Evolutionary conservation across 1,284 basidiomycete species (phyloP).

Genomic region (Sporisorium reilianum): DNA sequence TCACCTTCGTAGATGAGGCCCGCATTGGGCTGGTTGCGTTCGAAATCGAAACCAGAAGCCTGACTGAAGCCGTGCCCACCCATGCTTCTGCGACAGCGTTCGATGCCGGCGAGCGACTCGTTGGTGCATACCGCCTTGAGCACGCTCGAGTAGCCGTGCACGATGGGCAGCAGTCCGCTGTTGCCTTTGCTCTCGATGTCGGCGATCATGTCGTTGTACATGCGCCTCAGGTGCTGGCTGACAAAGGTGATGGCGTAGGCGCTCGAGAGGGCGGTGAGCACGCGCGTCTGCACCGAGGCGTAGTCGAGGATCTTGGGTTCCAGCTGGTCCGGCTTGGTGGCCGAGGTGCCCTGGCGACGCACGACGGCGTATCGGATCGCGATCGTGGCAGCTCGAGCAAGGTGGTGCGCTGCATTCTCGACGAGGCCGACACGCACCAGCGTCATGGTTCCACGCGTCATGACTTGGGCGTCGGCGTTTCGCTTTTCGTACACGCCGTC

Average conservation of each 20-base stretch:
- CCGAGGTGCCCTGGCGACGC: slow-evolving; percentile 53
- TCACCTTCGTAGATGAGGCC: slow-evolving; percentile 61
- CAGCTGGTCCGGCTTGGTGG: slow-evolving; percentile 27
- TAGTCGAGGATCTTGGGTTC: slow-evolving; percentile 62
- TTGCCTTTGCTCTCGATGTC: slow-evolving; percentile 39
- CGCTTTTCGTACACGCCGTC: slow-evolving; percentile 51
- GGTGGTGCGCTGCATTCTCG: slow-evolving; percentile 60
- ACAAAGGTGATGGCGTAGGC: slow-evolving; percentile 56
- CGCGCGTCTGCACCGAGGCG: slow-evolving; percentile 50
- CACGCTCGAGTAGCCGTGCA: slow-evolving; percentile 59
- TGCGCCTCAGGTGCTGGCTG: slow-evolving; percentile 42
- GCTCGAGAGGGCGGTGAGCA: slow-evolving; percentile 53
- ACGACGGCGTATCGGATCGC: slow-evolving; percentile 56
- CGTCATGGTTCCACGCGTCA: slow-evolving; percentile 60
- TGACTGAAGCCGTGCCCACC: slow-evolving; percentile 58
- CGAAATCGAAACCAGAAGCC: slow-evolving; percentile 57
- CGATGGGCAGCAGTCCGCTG: slow-evolving; percentile 47
- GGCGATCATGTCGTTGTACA: slow-evolving; percentile 55
- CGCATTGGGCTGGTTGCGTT: slow-evolving; percentile 58
- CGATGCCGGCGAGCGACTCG: slow-evolving; percentile 50
- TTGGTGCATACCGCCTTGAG: slow-evolving; percentile 58
- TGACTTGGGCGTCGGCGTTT: slow-evolving; percentile 52
- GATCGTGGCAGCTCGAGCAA: slow-evolving; percentile 51
- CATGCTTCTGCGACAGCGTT: slow-evolving; percentile 54
- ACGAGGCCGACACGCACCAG: slow-evolving; percentile 55